Evolutionary conservation across 78 protist genomes (phyloP).

Genomic region (Cavenderia fasciculata): DNA sequence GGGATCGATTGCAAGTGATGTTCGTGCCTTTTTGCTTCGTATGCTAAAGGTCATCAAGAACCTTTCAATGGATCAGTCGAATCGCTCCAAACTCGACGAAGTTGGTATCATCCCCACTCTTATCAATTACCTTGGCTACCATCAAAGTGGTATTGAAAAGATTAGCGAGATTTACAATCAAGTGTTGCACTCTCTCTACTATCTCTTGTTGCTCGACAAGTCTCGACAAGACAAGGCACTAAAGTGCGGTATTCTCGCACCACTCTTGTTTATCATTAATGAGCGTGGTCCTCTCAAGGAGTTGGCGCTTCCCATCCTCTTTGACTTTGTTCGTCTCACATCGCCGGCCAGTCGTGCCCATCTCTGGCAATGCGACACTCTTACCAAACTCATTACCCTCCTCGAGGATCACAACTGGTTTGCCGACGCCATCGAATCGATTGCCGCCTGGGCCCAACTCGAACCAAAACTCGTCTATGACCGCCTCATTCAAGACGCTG

Average conservation of each 20-base stretch:
- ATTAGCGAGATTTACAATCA: conserved; percentile 60
- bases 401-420: conserved; percentile 60
- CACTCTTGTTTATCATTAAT: conserved; percentile 25
- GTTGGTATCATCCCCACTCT: conserved; percentile 34
- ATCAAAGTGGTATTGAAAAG: conserved; percentile 51
- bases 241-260: conserved; percentile 30
- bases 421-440: conserved; percentile 74
- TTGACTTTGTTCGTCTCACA: conserved; percentile 48
- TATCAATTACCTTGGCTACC: conserved; percentile 2
- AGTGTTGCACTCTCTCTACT: conserved; percentile 35
- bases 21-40: conserved; percentile 40
- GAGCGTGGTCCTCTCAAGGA: conserved; percentile 63
- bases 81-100: conserved; percentile 26
- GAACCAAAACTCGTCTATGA: conserved; percentile 32
- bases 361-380: conserved; percentile 51
- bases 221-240: conserved; percentile 69
- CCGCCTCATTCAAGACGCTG: background rate
- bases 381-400: conserved; percentile 12
- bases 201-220: conserved; percentile 45
- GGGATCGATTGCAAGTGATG: conserved; percentile 19
- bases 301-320: conserved; percentile 65
- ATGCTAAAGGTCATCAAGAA: conserved; percentile 52
- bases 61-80: conserved; percentile 60
- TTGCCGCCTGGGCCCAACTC: conserved; percentile 59
- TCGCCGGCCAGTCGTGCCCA: conserved; percentile 1